These are phyloP conservation scores for Verruconis gallopava DNA, from an alignment of 2,329 filamentous ascomycete species.

Conservation along the genomic window DNA sequence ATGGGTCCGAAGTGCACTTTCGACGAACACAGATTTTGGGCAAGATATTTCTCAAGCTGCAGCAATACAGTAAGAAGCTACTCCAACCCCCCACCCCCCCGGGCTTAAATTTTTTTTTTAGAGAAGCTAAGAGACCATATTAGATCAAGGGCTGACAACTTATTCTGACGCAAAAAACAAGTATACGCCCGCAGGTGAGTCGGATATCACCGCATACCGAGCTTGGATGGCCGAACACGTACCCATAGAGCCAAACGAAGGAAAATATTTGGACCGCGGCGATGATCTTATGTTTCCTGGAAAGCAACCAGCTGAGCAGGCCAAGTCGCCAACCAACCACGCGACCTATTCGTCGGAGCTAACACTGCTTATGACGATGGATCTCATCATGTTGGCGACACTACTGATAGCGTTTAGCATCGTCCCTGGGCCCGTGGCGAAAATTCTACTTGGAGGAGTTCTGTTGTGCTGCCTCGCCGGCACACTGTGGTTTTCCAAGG, in stretches of 20 bases:
- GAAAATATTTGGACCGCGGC: conserved; percentile 42
- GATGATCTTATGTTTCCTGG: conserved; percentile 39
- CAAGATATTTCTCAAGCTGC: conserved; percentile 51
- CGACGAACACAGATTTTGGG: conserved; percentile 47
- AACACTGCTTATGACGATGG: no score
- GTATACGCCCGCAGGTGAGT: conserved; percentile 34
- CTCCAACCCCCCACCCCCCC: no score
- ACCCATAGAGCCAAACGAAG: conserved; percentile 47
- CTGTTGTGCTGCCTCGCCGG: no score
- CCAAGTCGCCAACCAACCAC: no score
- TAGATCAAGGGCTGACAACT: conserved; percentile 47
- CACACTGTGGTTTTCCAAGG: no score
- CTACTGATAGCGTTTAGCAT: not conserved
- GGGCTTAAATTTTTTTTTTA: no score
- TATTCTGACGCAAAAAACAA: conserved; percentile 41
- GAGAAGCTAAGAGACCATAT: no score
- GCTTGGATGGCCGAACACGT: conserved; percentile 41
- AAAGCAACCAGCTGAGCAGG: no score
- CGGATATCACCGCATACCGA: conserved; percentile 42
- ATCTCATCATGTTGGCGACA: not conserved
- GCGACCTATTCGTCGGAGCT: no score
- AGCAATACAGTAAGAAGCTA: conserved; percentile 52
- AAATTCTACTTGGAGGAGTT: not conserved
- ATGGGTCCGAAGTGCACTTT: conserved; percentile 45
- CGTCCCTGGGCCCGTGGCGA: not conserved